Conservation (phyloP, 176 grass and related monocot genomes). For the Pharus latifolius region DNA sequence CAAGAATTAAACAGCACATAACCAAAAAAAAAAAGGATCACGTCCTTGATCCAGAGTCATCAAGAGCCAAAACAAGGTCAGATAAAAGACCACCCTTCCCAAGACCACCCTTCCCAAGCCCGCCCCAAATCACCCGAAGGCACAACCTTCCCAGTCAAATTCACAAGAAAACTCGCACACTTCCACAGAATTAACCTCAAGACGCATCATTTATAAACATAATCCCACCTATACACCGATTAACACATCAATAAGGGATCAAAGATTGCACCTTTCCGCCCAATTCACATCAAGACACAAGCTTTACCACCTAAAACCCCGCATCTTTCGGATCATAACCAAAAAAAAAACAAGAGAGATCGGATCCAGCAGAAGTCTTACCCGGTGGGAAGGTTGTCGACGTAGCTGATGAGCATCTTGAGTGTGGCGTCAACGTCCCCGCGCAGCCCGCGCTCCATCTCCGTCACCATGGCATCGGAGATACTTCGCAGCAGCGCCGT, state of each 20-base stretch:
- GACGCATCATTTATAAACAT: not conserved
- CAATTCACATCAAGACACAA: not conserved
- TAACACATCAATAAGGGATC: too few species aligned
- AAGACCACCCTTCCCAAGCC: not conserved
- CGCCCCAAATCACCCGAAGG: not conserved
- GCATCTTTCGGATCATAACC: conserved; percentile 10
- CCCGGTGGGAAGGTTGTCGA: conserved; percentile 86
- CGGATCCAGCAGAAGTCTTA: conserved; percentile 19
- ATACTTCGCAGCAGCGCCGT: conserved; percentile 65
- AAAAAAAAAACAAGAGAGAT: not conserved
- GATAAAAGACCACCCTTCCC: not conserved
- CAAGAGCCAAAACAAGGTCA: not conserved
- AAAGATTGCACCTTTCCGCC: not conserved
- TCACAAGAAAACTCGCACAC: not conserved
- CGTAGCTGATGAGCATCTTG: conserved; percentile 95
- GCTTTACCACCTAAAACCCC: not conserved
- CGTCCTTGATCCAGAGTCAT: not conserved
- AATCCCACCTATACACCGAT: not conserved
- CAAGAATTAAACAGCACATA: not conserved
- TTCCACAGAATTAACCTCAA: not conserved
- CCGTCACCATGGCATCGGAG: conserved; percentile 65
- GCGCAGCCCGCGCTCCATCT: conserved; percentile 83
- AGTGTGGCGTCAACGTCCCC: conserved; percentile 42
- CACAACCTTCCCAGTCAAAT: not conserved
- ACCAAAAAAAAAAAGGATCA: not conserved